Base-by-base conservation (phyloP, 2,329 filamentous ascomycete species). In the Nigrospora osmanthi region DNA sequence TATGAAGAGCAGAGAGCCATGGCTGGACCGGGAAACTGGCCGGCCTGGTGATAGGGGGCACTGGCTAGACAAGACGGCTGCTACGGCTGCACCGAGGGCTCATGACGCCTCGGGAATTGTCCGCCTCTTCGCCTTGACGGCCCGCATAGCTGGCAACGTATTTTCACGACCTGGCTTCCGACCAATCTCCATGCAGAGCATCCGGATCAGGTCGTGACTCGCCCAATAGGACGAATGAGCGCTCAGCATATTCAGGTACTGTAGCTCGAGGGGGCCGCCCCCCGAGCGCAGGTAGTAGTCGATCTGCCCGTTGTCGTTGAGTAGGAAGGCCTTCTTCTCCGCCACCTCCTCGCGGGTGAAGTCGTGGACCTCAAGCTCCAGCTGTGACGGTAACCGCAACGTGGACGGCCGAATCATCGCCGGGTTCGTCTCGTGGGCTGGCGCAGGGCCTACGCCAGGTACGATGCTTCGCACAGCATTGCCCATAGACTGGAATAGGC, bases 271-370 rank as follows among this genome's bases (percentile, higher is more conserved):
- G 4, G 90, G 85, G 0, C 93, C 93, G 2, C 87, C 85, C 0
- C 89, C 87, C 9, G 88, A 89, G 40, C 81, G 81, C 40, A 98
- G 69, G 56, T 85, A 94, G 65, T 81, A 98, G 62, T 98, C 93
- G 35, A 98, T 83, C 65, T 98, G 93, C 0, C 90, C 91, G 53
- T 97, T 97, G 56, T 98, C 93, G 54, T 98, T 98, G 4, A 98
- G 77, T 9, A 95, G 64, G 49, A 82, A 84, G 52, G 90, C 89
- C 54, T 91, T 84, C 61, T 85, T 89, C 68, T 97, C 93, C 0
- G 90, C 91, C 43, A 95, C 79, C 57, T 96, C 90, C 63, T 97
- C 91, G 3, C 88, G 79, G 0, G 86, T 86, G 60, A 98, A 98
- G 62, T 98, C 87, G 59, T 97, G 93, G 0, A 91, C 91, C 59